Base-by-base conservation (phyloP, 148 eudicot species). In the Chenopodium album region DNA sequence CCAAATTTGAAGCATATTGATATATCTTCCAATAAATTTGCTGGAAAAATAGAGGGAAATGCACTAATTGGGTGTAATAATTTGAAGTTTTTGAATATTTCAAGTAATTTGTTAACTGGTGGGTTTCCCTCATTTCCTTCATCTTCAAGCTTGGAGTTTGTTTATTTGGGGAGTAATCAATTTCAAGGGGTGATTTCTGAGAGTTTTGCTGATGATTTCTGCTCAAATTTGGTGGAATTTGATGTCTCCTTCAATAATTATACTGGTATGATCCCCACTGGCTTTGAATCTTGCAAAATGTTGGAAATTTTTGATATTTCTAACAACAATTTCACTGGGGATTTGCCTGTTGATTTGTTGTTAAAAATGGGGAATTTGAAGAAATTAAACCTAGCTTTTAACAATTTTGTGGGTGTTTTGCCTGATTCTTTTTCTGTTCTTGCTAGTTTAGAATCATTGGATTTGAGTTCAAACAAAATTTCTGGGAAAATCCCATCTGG, bases 291-390 rank as follows among this genome's bases (percentile, higher is more conserved):
- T 4, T 96, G 98, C 86, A 85, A 91, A 62, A 59, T 69, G 73
- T 76, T 96, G 72, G 85, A 83, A 68, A 71, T 65, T 46, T 84
- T 96, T 64, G 90, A 92, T 84, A 73, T 94, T 71, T 90, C 98
- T 17, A 52, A 44, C 84, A 96, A 96, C 75, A 91, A 89, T 85
- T 92, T 96, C 80, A 76, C 97, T 72, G 99, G 98, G 79, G 88
- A 85, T 80, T 90, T 96, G 73, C 98, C 99, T 32, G 72, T 91
- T 65, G 87, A 88, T 32, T 56, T 87, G n/a, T 84, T 96, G 75
- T 60, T 91, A 76, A 83, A 87, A 34, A 78, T 95, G 87, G 83
- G 74, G 8, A 92, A 71, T 46, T 82, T 95, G 85, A 91, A 81
- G 85, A 76, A 17, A 8, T 52, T 93, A 78, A 47, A 48, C 11